phyloP scores from a whole-genome alignment of 106 monocot species.

The Alisma plantagoaquatica region DNA sequence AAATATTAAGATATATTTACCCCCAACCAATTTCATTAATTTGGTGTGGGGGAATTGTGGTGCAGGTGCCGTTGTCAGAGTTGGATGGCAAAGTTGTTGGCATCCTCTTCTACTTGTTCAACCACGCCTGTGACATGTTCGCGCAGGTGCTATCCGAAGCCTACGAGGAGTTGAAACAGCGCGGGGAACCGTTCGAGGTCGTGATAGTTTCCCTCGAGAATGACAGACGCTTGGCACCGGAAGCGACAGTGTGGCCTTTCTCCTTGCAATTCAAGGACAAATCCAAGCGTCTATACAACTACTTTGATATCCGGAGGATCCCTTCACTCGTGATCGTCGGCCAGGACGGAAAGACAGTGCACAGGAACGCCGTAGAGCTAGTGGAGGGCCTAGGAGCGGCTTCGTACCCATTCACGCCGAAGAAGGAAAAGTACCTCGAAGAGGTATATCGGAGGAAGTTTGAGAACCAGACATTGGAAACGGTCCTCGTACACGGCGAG shows the following conservation, averaged over 20 bases:
- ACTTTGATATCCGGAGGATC: slow-evolving; percentile 3
- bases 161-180: too few species aligned
- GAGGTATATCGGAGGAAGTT: slow-evolving; percentile 16
- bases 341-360: not conserved
- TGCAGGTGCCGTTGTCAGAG: too few species aligned
- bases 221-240: slow-evolving; percentile 9
- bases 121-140: too few species aligned
- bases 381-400: slow-evolving; percentile 26
- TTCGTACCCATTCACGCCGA: slow-evolving; percentile 27
- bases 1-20: too few species aligned
- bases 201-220: slow-evolving; percentile 26
- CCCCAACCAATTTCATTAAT: too few species aligned
- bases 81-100: too few species aligned
- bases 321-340: slow-evolving; percentile 23
- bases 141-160: too few species aligned
- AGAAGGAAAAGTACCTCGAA: slow-evolving; percentile 19
- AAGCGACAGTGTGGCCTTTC: slow-evolving; percentile 39
- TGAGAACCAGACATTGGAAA: slow-evolving; percentile 10
- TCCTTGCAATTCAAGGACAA: too few species aligned
- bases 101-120: too few species aligned
- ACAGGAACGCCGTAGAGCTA: slow-evolving; percentile 24
- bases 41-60: too few species aligned
- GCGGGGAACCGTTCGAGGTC: too few species aligned
- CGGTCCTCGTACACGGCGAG: slow-evolving; percentile 17
- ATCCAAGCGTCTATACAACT: slow-evolving; percentile 19